Conservation (phyloP, 176 grass and related monocot species). For the Bonia amplexicaulis region DNA sequence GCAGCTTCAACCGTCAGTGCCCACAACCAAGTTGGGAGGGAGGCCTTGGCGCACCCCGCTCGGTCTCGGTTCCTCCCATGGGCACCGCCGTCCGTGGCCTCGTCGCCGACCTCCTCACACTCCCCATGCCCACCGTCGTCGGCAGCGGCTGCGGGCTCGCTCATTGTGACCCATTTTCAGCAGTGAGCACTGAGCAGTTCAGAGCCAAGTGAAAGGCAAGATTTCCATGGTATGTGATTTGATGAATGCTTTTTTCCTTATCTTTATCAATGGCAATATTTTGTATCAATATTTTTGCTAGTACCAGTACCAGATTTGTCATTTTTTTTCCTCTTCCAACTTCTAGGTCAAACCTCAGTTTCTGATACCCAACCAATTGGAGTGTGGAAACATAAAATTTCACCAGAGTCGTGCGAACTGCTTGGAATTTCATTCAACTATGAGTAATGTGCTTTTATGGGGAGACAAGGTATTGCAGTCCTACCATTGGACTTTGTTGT, state of each 20-base stretch:
- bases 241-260: not conserved
- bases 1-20: too few species aligned
- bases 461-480: conserved; percentile 75
- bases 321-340: not conserved
- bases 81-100: too few species aligned
- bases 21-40: too few species aligned
- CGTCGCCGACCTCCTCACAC: too few species aligned
- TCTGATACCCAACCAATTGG: conserved; percentile 69
- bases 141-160: too few species aligned
- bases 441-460: conserved; percentile 69
- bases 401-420: conserved; percentile 78
- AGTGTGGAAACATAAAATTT: conserved; percentile 85
- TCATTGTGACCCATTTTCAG: too few species aligned
- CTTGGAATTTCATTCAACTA: conserved; percentile 92
- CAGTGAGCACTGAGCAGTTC: too few species aligned
- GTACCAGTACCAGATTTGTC: not conserved
- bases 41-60: too few species aligned
- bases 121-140: too few species aligned
- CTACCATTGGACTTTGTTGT: not conserved
- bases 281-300: not conserved
- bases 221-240: conserved; percentile 36
- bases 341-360: conserved; percentile 63
- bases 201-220: conserved; percentile 80
- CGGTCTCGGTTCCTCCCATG: too few species aligned
- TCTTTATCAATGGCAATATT: not conserved